Evolutionary conservation across 2,329 filamentous ascomycete species (phyloP), one percentile per base, ranked within the genome.

Genomic region (Fusarium torulosum): DNA sequence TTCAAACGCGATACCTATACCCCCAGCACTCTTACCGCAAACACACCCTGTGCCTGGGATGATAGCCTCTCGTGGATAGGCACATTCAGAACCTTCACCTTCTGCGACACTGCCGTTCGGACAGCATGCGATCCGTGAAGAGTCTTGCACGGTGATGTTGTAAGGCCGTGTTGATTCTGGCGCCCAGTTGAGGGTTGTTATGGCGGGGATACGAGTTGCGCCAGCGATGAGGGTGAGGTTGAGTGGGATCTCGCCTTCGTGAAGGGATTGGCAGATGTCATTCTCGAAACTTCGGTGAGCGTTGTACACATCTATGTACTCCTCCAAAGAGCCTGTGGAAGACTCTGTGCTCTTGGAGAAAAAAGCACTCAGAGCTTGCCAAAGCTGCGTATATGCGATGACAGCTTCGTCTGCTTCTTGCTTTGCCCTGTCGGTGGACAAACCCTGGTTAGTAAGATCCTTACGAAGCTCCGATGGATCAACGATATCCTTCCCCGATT

Each of bases 61-160:
- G 21, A 73, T 49, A 21, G 79, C 77, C 19, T 72, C 69, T 31
- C 52, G 42, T 0, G 77, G 78, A 59, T 81, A 81, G 2, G 70
- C 62, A 33, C 74, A 79, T 4, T 59, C 66, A 3, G 59, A 69
- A 3, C 53, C 65, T 5, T 60, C 54, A 2, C 62, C 58, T 14
- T 67, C 64, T n/a, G 77, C 66, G n/a, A 74, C 40, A 33, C 60
- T 59, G 38, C 72, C 66, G 51, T 68, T 65, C 11, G 74, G 59
- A 21, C 79, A 80, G 62, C 79, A 81, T 1, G 79, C 78, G 1
- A 71, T 50, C 33, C 70, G 68, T 2, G 69, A 61, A 0, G 78
- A 72, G 42, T 81, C 77, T 44, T 79, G 78, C 4, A 79, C 59
- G 2, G 75, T 78, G 11, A 78, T 58, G 59, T 78, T 77, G 55